Conservation (phyloP, 495 filamentous ascomycete species). For the Daldinia grandis region DNA sequence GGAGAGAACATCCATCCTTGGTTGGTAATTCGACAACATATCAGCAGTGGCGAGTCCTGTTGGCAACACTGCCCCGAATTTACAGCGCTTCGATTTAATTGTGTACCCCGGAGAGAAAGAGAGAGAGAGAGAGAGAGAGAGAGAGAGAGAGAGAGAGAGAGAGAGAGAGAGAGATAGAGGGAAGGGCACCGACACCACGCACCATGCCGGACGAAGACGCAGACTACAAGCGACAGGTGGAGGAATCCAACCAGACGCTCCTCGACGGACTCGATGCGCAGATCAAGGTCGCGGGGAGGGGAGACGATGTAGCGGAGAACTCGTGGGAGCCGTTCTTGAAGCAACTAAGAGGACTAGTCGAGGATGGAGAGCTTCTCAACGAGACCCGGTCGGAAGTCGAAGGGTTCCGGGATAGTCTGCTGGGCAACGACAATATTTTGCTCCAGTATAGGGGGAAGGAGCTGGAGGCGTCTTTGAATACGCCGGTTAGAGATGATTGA, state of each 20-base stretch:
- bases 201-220: slow-evolving; percentile 13
- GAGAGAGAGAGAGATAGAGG: too few relatives aligned
- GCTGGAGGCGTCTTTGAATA: slow-evolving; percentile 1
- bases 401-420: slow-evolving; percentile 12
- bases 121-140: too few relatives aligned
- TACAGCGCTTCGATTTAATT: not conserved
- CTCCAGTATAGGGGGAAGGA: slow-evolving; percentile 10
- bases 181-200: not conserved
- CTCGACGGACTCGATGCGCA: slow-evolving; percentile 18
- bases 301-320: slow-evolving; percentile 13
- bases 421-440: not conserved
- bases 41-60: too few relatives aligned
- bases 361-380: slow-evolving; percentile 10
- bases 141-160: too few relatives aligned
- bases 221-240: slow-evolving; percentile 15
- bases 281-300: slow-evolving; percentile 5
- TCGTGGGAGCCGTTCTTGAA: slow-evolving; percentile 24
- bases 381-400: slow-evolving; percentile 1
- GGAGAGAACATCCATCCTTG: not conserved
- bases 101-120: not conserved
- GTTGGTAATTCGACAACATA: not conserved
- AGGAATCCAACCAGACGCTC: slow-evolving; percentile 21
- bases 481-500: slow-evolving; percentile 9
- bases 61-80: too few relatives aligned
- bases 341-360: slow-evolving; percentile 11